These are phyloP conservation scores for Tuber aestivum DNA, from an alignment of 495 filamentous ascomycete genomes.

Conservation along the genomic window DNA sequence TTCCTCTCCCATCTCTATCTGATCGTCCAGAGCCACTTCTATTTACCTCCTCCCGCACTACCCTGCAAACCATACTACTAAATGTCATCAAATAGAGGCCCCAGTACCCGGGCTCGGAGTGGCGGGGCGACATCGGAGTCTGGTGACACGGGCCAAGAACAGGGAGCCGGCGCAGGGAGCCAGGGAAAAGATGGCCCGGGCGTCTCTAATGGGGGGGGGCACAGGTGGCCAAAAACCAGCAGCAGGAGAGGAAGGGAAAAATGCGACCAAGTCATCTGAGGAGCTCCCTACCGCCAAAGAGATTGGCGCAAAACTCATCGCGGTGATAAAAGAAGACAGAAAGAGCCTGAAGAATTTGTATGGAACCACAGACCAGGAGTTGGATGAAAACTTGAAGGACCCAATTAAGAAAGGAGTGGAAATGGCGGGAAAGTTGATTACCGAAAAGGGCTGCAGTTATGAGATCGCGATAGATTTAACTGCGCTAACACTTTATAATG, in stretches of 20 bases:
- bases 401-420: background rate
- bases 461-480: constrained; percentile 17
- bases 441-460: background rate
- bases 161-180: too few relatives aligned
- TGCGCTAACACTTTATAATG: constrained; percentile 22
- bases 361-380: background rate
- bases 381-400: background rate
- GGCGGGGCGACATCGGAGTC: too few relatives aligned
- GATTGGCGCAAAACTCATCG: background rate
- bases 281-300: background rate
- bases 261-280: too few relatives aligned
- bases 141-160: too few relatives aligned
- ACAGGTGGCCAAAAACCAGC: too few relatives aligned
- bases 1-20: too few relatives aligned
- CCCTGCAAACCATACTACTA: background rate
- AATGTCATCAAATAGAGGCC: background rate
- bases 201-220: too few relatives aligned
- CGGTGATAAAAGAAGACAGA: background rate
- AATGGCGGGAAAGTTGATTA: background rate
- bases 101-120: too few relatives aligned
- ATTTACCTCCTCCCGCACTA: too few relatives aligned
- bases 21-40: too few relatives aligned
- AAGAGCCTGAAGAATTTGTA: background rate
- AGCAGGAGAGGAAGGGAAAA: too few relatives aligned
- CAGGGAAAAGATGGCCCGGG: too few relatives aligned